Conservation (phyloP, 768 basidiomycete species). For the Phylloporus rhodoxanthus region DNA sequence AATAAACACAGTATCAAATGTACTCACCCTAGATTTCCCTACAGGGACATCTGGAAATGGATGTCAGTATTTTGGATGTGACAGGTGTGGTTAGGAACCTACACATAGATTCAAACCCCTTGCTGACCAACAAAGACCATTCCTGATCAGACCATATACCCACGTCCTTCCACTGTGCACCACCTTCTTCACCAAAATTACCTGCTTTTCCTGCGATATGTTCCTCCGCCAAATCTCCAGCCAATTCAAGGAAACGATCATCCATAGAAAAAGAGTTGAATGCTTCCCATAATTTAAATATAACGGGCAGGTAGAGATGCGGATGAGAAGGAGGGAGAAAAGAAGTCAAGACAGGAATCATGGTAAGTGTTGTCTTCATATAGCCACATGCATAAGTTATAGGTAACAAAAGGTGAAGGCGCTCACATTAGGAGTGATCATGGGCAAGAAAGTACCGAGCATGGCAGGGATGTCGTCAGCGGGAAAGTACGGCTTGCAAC, state of each 20-base stretch:
- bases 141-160: slow-evolving; percentile 86
- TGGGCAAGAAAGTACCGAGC: slow-evolving; percentile 65
- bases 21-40: slow-evolving; percentile 55
- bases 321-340: slow-evolving; percentile 67
- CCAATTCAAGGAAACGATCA: slow-evolving; percentile 67
- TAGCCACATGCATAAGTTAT: slow-evolving; percentile 1
- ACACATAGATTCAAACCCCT: slow-evolving; percentile 80
- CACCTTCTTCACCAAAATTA: slow-evolving; percentile 48
- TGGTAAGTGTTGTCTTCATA: slow-evolving; percentile 56
- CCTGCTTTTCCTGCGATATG: slow-evolving; percentile 59
- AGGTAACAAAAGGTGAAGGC: background rate
- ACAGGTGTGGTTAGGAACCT: slow-evolving; percentile 9
- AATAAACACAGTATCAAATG: background rate
- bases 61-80: slow-evolving; percentile 35
- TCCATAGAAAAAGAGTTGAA: slow-evolving; percentile 72
- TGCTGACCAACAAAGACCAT: slow-evolving; percentile 78
- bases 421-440: slow-evolving; percentile 65
- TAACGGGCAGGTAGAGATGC: slow-evolving; percentile 61
- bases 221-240: slow-evolving; percentile 65
- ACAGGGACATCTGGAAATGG: slow-evolving; percentile 37
- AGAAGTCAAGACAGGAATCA: slow-evolving; percentile 70
- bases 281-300: slow-evolving; percentile 75
- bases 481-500: slow-evolving; percentile 65
- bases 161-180: slow-evolving; percentile 69
- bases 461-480: slow-evolving; percentile 60